Evolutionary conservation across 108 stramenopile species (phyloP).

Genomic region (Skeletonema potamos): DNA sequence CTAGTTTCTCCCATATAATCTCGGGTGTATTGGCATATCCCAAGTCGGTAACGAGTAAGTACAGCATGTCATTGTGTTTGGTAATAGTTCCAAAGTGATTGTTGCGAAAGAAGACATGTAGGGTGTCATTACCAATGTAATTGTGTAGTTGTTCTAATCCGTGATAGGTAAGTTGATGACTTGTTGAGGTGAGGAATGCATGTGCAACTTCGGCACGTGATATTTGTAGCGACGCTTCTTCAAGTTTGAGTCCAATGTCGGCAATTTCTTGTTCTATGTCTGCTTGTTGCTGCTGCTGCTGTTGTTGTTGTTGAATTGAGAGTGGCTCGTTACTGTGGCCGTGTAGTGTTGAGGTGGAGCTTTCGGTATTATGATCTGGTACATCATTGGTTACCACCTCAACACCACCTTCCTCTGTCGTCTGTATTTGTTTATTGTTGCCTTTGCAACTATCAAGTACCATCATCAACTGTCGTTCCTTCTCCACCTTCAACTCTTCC

Average conservation of each 20-base stretch:
- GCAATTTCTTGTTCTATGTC: conserved; percentile 10
- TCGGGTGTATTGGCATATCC: conserved; percentile 83
- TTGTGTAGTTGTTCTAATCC: conserved; percentile 81
- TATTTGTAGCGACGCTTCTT: conserved; percentile 38
- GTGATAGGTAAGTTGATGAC: conserved; percentile 88
- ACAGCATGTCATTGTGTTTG: conserved; percentile 76
- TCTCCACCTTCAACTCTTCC: background rate
- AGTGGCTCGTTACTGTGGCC: background rate
- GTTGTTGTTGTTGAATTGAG: background rate
- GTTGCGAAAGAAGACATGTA: conserved; percentile 95
- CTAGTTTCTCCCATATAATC: conserved; percentile 91
- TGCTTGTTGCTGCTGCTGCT: background rate
- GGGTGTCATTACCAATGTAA: conserved; percentile 64
- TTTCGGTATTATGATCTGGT: background rate
- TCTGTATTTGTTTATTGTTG: background rate
- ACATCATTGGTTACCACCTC: background rate
- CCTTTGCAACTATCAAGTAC: background rate
- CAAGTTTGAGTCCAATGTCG: conserved; percentile 15
- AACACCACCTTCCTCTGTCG: background rate
- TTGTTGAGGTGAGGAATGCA: conserved; percentile 67
- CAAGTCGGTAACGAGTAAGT: conserved; percentile 91
- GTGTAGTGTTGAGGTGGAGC: background rate
- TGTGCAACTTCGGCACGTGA: conserved; percentile 57
- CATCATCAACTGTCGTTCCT: conserved; percentile 7
- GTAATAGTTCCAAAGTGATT: conserved; percentile 95